Evolutionary conservation across 2,329 filamentous ascomycete genomes (phyloP).

Genomic region (Xylaria sp.): DNA sequence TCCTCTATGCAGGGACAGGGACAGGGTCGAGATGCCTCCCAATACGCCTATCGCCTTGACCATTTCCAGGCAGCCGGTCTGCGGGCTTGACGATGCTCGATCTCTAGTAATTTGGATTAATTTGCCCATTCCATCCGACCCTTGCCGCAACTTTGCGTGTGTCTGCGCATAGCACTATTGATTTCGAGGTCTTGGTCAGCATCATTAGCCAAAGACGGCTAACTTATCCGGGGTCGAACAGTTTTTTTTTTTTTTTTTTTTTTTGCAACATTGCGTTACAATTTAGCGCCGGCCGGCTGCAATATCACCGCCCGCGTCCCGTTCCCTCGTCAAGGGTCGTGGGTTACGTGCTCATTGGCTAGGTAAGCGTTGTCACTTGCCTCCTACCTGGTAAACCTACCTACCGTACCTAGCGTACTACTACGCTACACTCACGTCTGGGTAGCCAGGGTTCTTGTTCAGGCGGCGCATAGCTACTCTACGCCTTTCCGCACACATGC

Average conservation of each 20-base stretch:
- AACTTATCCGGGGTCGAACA: constrained; percentile 30
- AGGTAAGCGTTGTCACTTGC: constrained; percentile 25
- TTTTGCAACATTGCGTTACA: constrained; percentile 36
- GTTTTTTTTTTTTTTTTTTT: constrained; percentile 4
- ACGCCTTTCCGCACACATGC: constrained; percentile 5
- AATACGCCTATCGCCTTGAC: constrained; percentile 15
- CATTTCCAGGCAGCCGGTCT: constrained; percentile 34
- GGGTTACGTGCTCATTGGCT: constrained; percentile 23
- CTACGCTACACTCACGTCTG: constrained; percentile 11
- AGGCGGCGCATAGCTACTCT: constrained; percentile 5
- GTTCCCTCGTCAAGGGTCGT: constrained; percentile 15
- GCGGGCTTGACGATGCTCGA: constrained; percentile 20
- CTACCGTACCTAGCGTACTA: background rate
- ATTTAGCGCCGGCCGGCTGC: constrained; percentile 34
- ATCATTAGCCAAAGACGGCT: constrained; percentile 33
- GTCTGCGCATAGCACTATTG: constrained; percentile 36
- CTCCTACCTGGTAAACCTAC: background rate
- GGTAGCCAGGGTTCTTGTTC: constrained; percentile 3
- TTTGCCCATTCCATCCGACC: constrained; percentile 13
- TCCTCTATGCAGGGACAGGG: constrained; percentile 22
- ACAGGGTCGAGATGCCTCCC: background rate
- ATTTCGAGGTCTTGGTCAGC: constrained; percentile 39
- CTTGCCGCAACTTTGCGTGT: constrained; percentile 25
- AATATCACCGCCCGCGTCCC: constrained; percentile 30
- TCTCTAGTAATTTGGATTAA: constrained; percentile 21